phyloP scores from a whole-genome alignment of 2,329 filamentous ascomycete species.

The Alternaria novae-zelandiae region DNA sequence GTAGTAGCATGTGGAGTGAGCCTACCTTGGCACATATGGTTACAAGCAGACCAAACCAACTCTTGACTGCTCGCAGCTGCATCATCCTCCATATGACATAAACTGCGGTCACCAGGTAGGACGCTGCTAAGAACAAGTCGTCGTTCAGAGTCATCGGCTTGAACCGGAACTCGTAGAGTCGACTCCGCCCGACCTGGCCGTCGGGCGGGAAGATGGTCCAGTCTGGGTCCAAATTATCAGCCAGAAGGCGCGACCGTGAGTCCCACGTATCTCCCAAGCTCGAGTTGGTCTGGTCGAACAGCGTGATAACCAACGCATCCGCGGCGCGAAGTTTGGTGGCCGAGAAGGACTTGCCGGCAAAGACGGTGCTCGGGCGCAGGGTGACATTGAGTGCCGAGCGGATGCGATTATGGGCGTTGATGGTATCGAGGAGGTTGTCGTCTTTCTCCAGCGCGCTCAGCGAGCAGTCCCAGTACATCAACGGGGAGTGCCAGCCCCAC shows the following conservation, averaged over 20 bases:
- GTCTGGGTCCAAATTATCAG: slow-evolving; percentile 56
- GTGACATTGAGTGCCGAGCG: slow-evolving; percentile 75
- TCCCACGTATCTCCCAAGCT: slow-evolving; percentile 72
- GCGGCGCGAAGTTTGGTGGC: slow-evolving; percentile 71
- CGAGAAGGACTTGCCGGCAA: slow-evolving; percentile 79
- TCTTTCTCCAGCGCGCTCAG: slow-evolving; percentile 65
- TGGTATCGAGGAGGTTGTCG: slow-evolving; percentile 68
- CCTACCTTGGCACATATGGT: slow-evolving; percentile 70
- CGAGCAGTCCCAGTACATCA: slow-evolving; percentile 80
- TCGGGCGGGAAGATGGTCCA: slow-evolving; percentile 72
- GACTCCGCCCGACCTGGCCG: slow-evolving; percentile 61
- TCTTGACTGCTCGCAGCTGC: slow-evolving; percentile 76
- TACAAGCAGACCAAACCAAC: slow-evolving; percentile 72
- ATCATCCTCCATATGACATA: slow-evolving; percentile 73
- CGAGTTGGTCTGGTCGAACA: slow-evolving; percentile 72
- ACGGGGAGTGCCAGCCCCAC: slow-evolving; percentile 82
- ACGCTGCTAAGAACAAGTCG: slow-evolving; percentile 66
- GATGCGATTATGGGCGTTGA: slow-evolving; percentile 68
- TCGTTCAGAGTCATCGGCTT: slow-evolving; percentile 74
- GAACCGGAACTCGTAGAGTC: slow-evolving; percentile 80
- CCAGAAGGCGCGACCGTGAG: slow-evolving; percentile 61
- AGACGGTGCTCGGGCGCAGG: slow-evolving; percentile 77
- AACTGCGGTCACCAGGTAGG: slow-evolving; percentile 67
- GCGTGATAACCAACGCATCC: slow-evolving; percentile 78
- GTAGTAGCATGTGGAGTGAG: background rate